A percentile compares a stretch with the other conserved stretches of the same genome.
These are phyloP conservation scores for Discostella stelligeroides DNA, from an alignment of 108 stramenopile species.

Conservation along the genomic window DNA sequence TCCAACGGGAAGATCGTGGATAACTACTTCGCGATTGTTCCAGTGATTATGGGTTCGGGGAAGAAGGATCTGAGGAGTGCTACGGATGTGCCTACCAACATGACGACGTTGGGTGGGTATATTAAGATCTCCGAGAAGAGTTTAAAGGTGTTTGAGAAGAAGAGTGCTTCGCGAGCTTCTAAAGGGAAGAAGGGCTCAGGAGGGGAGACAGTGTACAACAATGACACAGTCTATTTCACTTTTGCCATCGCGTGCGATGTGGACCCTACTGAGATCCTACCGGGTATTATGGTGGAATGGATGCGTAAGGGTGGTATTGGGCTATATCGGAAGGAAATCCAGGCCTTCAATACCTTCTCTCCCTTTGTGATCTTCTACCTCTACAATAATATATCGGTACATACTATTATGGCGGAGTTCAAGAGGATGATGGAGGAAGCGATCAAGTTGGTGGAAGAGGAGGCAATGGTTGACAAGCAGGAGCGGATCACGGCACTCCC, in stretches of 20 bases:
- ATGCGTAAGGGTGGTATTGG: neutral
- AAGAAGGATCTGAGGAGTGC: no score
- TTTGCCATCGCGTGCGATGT: neutral
- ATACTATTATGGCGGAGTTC: neutral
- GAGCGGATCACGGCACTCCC: neutral
- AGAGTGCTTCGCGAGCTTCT: neutral
- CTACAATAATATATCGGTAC: no score
- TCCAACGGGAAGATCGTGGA: no score
- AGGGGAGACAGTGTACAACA: neutral
- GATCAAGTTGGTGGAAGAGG: neutral
- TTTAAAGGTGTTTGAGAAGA: no score
- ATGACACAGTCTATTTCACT: neutral
- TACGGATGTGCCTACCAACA: no score
- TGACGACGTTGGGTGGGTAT: no score
- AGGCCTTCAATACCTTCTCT: neutral
- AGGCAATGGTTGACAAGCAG: neutral
- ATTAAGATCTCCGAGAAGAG: no score
- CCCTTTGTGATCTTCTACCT: neutral
- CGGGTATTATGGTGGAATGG: neutral
- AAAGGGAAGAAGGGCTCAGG: neutral
- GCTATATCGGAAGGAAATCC: no score
- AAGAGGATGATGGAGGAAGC: neutral
- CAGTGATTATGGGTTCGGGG: no score
- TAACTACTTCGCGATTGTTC: no score
- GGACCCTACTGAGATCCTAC: neutral